Percentiles rank a stretch among this genome's conserved stretches.
Conservation (phyloP, 176 grass and related monocot genomes). For the Luzula sylvatica region DNA sequence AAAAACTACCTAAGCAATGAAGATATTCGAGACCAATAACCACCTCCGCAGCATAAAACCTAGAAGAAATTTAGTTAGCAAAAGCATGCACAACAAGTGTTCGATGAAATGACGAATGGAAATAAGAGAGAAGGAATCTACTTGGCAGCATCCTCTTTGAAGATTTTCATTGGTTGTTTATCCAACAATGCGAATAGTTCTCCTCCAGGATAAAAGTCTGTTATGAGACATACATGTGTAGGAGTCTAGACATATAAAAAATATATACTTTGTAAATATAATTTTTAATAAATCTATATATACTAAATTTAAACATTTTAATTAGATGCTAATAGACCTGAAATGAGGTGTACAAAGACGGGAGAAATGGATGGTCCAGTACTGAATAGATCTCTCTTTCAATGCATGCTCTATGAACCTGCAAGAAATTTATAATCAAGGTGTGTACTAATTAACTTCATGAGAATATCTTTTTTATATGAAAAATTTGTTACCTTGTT, state of each 20-base stretch:
- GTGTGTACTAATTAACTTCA: slow-evolving; percentile 7
- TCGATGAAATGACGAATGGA: not conserved
- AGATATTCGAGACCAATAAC: slow-evolving; percentile 83
- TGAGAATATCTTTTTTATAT: not conserved
- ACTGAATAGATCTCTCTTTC: slow-evolving; percentile 97
- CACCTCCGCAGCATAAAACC: slow-evolving; percentile 97
- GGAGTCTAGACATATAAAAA: slow-evolving; percentile 40
- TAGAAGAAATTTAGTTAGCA: slow-evolving; percentile 29
- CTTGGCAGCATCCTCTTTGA: slow-evolving; percentile 92
- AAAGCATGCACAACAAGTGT: slow-evolving; percentile 2
- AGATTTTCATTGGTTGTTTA: slow-evolving; percentile 80
- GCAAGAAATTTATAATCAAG: slow-evolving; percentile 14
- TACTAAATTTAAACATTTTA: too few relatives aligned
- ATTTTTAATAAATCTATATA: too few relatives aligned
- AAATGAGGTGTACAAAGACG: slow-evolving; percentile 93
- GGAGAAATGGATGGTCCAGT: slow-evolving; percentile 96
- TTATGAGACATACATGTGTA: slow-evolving; percentile 98
- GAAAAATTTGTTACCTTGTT: slow-evolving; percentile 67
- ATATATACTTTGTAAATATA: too few relatives aligned
- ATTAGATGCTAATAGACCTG: slow-evolving; percentile 34
- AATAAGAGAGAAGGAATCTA: slow-evolving; percentile 17
- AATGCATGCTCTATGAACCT: slow-evolving; percentile 92
- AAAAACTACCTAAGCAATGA: slow-evolving; percentile 71
- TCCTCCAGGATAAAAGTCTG: slow-evolving; percentile 93
- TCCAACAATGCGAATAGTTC: slow-evolving; percentile 90